Percentiles rank a stretch among this genome's conserved stretches.
phyloP scores from a whole-genome alignment of 2,329 filamentous ascomycete genomes.

The Rhinocladiella similis region DNA sequence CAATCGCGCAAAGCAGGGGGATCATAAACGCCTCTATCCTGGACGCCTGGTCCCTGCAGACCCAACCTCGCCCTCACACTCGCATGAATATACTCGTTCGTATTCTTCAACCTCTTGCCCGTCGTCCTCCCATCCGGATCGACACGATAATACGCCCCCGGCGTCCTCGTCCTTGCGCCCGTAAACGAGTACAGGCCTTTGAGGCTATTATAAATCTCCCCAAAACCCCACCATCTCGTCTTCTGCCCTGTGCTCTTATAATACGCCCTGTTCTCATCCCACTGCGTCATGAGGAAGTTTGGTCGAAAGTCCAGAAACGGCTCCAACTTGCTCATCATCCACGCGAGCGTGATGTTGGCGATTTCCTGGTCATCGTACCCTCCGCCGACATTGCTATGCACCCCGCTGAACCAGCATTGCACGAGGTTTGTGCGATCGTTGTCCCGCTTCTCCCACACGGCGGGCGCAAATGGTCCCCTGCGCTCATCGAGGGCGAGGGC shows the following conservation, averaged over 20 bases:
- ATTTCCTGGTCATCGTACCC: constrained; percentile 51
- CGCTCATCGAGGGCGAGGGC: constrained; percentile 37
- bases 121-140: constrained; percentile 28
- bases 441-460: constrained; percentile 34
- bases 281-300: constrained; percentile 26
- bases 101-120: constrained; percentile 28
- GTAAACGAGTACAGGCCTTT: constrained; percentile 28
- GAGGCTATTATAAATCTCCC: constrained; percentile 30
- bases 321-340: constrained; percentile 51
- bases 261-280: constrained; percentile 23
- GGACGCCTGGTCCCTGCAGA: constrained; percentile 26
- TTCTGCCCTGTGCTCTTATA: constrained; percentile 27
- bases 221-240: constrained; percentile 30
- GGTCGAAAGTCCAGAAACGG: constrained; percentile 31
- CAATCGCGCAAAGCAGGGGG: constrained; percentile 29
- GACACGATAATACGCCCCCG: constrained; percentile 30
- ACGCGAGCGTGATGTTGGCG: constrained; percentile 50
- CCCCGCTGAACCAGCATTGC: constrained; percentile 51
- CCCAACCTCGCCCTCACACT: constrained; percentile 30
- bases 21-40: constrained; percentile 29
- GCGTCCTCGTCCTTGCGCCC: constrained; percentile 29
- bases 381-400: constrained; percentile 50
- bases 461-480: constrained; percentile 34
- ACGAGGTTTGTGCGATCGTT: constrained; percentile 37
- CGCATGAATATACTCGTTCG: constrained; percentile 34